Evolutionary conservation across 1,284 basidiomycete genomes (phyloP), one percentile per base, ranked within the genome.

Genomic region (Trametes sp.): DNA sequence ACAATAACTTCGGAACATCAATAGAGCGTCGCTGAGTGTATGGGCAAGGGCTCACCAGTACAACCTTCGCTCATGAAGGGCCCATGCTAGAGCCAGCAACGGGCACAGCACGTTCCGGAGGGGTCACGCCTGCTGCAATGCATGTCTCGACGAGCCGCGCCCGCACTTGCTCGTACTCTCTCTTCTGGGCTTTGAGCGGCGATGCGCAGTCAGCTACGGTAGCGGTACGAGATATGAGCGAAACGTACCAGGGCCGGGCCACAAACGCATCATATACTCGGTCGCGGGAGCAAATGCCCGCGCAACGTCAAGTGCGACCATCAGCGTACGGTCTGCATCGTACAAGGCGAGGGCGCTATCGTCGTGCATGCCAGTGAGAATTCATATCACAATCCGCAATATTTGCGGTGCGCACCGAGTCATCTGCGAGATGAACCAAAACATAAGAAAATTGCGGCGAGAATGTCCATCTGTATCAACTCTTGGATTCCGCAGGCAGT

Each of bases 371-470:
- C 7, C 11, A 21, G 35, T 29, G 4, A 48, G 31, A 36, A 24
- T 19, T 4, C 9, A 6, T 9, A 4, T 13, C 2, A 3, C 31
- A 11, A 33, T 5, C 6, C 31, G 31, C 31, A 33, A 19, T 4
- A 33, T 4, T 13, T 3, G 33, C 5, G 5, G 23, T 8, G 21
- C 76, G 51, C 66, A 88, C 89, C 87, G 81, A 62, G 78, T 81
- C 53, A 90, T 82, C 72, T 92, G 88, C 21, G 83, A 83, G 87
- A 90, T 89, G 70, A 91, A 89, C 89, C 89, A 92, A 73, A 89
- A 89, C 29, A 86, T 80, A 70, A 87, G 89, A 73, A 88, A 89
- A 9, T 88, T 89, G 53, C 88, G 77, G 33, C 28, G 81, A 72
- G 67, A 84, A 82, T 54, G 78, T 80, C 38, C 80, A 75, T 66